Evolutionary conservation across 257 asterid genomes (phyloP).

Genomic region (Solanum arcanum): DNA sequence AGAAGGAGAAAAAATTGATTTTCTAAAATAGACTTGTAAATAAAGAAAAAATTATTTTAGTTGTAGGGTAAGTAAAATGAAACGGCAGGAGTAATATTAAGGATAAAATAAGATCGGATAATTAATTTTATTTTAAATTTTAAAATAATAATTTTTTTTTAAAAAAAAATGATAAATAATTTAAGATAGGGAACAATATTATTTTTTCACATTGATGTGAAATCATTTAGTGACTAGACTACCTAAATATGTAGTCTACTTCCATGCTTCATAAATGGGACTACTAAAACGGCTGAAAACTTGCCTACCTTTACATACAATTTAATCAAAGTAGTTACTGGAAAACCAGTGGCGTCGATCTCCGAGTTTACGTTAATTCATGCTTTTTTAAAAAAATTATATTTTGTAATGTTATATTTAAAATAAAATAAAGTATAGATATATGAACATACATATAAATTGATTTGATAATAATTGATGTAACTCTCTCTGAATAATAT

Average conservation of each 20-base stretch:
- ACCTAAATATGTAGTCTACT: background rate
- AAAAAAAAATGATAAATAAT: no score
- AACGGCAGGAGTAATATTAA: background rate
- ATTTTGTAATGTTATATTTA: no score
- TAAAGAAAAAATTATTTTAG: no score
- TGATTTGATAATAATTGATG: background rate
- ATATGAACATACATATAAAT: rapidly evolving
- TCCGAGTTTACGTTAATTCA: background rate
- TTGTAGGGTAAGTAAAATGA: background rate
- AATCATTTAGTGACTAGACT: background rate
- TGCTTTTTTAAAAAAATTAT: background rate
- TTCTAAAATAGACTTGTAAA: background rate
- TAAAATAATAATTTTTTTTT: no score
- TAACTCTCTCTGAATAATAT: background rate
- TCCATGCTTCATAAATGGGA: background rate
- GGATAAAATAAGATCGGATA: no score
- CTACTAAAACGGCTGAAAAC: background rate
- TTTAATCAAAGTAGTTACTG: background rate
- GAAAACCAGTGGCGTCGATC: background rate
- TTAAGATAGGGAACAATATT: background rate
- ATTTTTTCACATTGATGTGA: background rate
- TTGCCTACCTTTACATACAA: background rate
- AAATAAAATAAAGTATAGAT: no score
- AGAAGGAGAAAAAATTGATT: background rate
- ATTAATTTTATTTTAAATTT: no score